These are phyloP conservation scores for Chaetomium sp. DNA, from an alignment of 2,329 filamentous ascomycete genomes.

Conservation along the genomic window DNA sequence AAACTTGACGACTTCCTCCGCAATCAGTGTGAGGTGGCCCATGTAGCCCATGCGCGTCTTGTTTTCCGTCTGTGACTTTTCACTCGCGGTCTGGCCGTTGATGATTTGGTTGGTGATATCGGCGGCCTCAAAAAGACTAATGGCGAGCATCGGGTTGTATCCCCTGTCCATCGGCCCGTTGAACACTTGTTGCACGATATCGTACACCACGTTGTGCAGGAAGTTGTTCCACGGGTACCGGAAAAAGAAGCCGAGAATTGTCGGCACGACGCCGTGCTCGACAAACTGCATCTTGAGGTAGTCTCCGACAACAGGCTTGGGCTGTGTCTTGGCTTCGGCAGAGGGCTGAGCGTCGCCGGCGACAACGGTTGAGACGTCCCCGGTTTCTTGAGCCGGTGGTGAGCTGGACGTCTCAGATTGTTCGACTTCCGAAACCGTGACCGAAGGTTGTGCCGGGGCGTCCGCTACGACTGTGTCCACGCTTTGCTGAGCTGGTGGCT, in stretches of 20 bases:
- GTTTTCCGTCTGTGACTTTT: conserved; percentile 73
- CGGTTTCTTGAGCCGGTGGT: conserved; percentile 16
- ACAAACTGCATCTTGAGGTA: conserved; percentile 95
- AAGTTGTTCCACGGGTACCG: conserved; percentile 99
- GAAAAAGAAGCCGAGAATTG: conserved; percentile 96
- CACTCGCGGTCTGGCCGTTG: conserved; percentile 78
- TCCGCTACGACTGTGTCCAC: conserved; percentile 4
- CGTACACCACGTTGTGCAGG: conserved; percentile 96
- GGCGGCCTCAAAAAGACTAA: conserved; percentile 87
- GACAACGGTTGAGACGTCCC: conserved; percentile 27
- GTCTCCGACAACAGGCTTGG: conserved; percentile 77
- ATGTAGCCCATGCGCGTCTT: conserved; percentile 96
- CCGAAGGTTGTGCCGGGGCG: not conserved
- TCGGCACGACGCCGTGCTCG: conserved; percentile 87
- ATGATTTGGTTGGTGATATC: conserved; percentile 89
- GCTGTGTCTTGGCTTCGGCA: conserved; percentile 16
- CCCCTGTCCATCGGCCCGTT: conserved; percentile 97
- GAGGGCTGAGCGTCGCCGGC: conserved; percentile 18
- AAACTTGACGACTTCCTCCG: conserved; percentile 98
- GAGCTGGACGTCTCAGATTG: conserved; percentile 3
- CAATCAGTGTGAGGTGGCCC: conserved; percentile 94
- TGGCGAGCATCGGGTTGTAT: conserved; percentile 81
- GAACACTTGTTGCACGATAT: conserved; percentile 98
- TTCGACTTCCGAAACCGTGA: not conserved
- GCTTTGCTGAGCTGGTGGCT: conserved; percentile 6